Evolutionary conservation across 2,329 filamentous ascomycete species (phyloP), one percentile per base, ranked within the genome.

Genomic region (Paecilomyces formosus): DNA sequence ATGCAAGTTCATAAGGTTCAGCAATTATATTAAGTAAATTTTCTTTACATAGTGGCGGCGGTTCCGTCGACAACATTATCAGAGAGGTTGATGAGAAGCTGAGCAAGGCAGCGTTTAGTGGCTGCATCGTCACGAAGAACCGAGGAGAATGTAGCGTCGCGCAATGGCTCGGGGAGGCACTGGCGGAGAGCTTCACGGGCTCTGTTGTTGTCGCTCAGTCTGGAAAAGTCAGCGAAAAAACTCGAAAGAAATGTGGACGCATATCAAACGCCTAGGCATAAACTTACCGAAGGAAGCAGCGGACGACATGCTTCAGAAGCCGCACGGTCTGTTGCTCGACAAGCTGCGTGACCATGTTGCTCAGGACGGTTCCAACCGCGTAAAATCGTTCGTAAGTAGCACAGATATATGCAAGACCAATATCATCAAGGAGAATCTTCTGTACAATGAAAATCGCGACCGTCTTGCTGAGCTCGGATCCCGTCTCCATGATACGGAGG

Each of bases 401-500:
- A 77, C 94, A 99, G 60, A 99, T 99, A 76, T 99, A 99, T 70
- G 94, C 94, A 62, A 99, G 83, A 3, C 94, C 94, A 68, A 96
- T 93, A 69, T 99, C 94, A 71, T 99, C 94, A 2, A 99, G 84
- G 56, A 99, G 79, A 26, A 99, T 99, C 82, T 99, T 99, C 77
- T 99, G 94, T 18, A 99, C 94, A 68, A 99, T 99, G 79, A 99
- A 99, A 68, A 99, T 99, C 59, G 94, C 94, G 13, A 99, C 94
- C 0, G 94, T 99, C 81, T 99, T 99, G 81, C 92, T 97, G 61
- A 99, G 83, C 76, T 99, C 94, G 0, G 92, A 97, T 55, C 94
- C 94, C 0, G 94, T 99, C 79, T 99, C 94, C 94, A 99, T 99
- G 70, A 99, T 99, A 61, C 94, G 88, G 52, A 99, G 86, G 74